These are phyloP conservation scores for Mycothermus thermophilus DNA, from an alignment of 495 filamentous ascomycete species.

Conservation along the genomic window DNA sequence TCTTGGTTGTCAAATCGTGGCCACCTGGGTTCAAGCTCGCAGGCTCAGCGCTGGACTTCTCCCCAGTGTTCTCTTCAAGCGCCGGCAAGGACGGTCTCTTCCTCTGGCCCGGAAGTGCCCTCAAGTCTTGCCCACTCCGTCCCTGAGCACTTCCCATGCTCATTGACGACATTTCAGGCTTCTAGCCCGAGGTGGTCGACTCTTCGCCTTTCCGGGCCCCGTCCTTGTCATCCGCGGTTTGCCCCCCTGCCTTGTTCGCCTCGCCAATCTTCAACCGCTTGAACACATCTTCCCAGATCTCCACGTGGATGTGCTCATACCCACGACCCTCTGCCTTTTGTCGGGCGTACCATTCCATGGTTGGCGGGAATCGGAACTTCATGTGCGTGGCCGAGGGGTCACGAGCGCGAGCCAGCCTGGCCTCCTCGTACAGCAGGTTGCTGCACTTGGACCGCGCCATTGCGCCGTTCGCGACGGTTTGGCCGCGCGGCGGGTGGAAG, in stretches of 20 bases:
- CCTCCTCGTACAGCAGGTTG: slow-evolving; percentile 28
- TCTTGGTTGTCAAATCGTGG: too few species aligned
- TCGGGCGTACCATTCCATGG: slow-evolving; percentile 31
- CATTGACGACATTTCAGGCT: too few species aligned
- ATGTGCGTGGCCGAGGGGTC: slow-evolving; percentile 12
- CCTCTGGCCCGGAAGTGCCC: too few species aligned
- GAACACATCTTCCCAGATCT: slow-evolving; percentile 23
- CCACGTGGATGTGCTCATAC: slow-evolving; percentile 26
- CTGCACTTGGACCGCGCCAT: slow-evolving; percentile 16
- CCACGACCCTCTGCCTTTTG: slow-evolving; percentile 26
- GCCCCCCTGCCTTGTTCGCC: not conserved
- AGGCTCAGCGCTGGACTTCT: too few species aligned
- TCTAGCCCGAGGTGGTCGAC: not conserved
- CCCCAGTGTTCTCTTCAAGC: too few species aligned
- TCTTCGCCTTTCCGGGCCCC: not conserved
- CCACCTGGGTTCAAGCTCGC: too few species aligned
- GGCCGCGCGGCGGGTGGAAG: slow-evolving; percentile 28
- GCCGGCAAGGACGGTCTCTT: too few species aligned
- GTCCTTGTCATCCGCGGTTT: not conserved
- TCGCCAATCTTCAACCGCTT: slow-evolving; percentile 12
- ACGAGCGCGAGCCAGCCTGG: slow-evolving; percentile 11
- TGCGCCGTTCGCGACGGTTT: not conserved
- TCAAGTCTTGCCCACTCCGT: too few species aligned
- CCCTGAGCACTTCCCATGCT: too few species aligned
- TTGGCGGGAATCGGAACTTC: slow-evolving; percentile 25